A percentile compares a stretch with the other conserved stretches of the same genome.
Evolutionary conservation across 2,329 filamentous ascomycete genomes (phyloP).

Genomic region (Cladophialophora exuberans): DNA sequence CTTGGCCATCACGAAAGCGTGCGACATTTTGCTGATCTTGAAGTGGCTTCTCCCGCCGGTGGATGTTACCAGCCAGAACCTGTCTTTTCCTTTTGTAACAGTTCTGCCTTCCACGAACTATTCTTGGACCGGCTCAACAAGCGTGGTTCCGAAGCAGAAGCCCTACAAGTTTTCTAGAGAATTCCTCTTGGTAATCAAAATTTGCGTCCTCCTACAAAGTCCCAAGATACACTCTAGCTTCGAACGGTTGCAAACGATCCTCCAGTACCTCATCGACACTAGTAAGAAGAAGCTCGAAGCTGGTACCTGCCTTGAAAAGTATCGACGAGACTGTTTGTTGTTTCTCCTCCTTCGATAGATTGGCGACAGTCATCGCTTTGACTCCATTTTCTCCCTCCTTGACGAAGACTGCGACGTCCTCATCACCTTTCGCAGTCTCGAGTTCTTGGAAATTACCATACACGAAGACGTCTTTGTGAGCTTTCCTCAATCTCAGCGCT

Average conservation of each 20-base stretch:
- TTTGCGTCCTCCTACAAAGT: too few relatives aligned
- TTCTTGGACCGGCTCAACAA: too few relatives aligned
- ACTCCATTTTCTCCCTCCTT: background rate
- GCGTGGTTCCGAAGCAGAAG: too few relatives aligned
- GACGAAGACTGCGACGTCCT: background rate
- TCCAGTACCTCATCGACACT: background rate
- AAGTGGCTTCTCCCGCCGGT: too few relatives aligned
- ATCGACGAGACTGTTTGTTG: background rate
- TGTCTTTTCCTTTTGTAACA: too few relatives aligned
- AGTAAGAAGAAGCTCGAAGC: background rate
- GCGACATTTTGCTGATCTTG: too few relatives aligned
- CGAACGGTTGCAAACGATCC: background rate
- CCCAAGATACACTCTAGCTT: constrained; percentile 1
- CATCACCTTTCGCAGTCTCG: background rate
- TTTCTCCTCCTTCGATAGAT: constrained; percentile 1
- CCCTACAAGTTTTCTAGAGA: too few relatives aligned
- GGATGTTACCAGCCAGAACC: too few relatives aligned
- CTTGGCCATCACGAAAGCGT: too few relatives aligned
- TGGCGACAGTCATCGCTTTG: constrained; percentile 1
- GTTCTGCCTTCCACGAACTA: too few relatives aligned
- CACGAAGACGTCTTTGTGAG: constrained; percentile 59
- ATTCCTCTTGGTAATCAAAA: too few relatives aligned
- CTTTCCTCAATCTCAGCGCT: constrained; percentile 58
- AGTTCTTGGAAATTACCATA: constrained; percentile 11
- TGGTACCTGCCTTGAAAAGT: background rate